Base-by-base conservation (phyloP, 129 eudicot genomes). In the Daucus carota region DNA sequence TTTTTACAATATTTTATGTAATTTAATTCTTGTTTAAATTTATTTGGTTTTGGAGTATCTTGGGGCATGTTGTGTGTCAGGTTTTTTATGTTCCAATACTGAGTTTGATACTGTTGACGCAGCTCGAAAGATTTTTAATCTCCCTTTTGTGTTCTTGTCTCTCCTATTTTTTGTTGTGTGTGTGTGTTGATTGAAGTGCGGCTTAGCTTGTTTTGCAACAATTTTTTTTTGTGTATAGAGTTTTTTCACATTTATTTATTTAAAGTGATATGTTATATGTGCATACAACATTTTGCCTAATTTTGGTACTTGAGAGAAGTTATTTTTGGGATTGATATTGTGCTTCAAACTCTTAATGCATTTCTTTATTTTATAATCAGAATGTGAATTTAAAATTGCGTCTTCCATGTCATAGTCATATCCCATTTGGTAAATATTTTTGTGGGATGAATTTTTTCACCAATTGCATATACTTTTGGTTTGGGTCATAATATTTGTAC, bases 71-170 rank as follows among this genome's bases (percentile, higher is more conserved):
- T 8, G 9, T 2, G 31, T 57, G 65, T n/a, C 14, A 57, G 0
- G 31, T n/a, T 34, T 43, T 81, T 50, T 34, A 76, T 73, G 72
- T 70, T 68, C 69, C 84, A 94, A 97, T 93, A 94, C 75, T 79
- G 97, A 91, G 33, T 94, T 94, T 70, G 41, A 80, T 22, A 75
- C 92, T 1, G 83, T 95, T 2, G 97, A 94, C 28, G 52, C 96
- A 22, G 91, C 98, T 41, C 86, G 93, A 91, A 82, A 91, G 98
- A 96, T 93, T 6, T 18, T 43, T 67, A 0, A 9, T 8, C 4
- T n/a, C 24, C 15, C 22, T n/a, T n/a, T 29, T 6, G 1, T 8
- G n/a, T n/a, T n/a, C n/a, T n/a, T n/a, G n/a, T n/a, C n/a, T n/a
- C n/a, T n/a, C n/a, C n/a, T n/a, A n/a, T n/a, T n/a, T n/a, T n/a